phyloP scores from a whole-genome alignment of 2,329 filamentous ascomycete species.

The Claviceps sp. region DNA sequence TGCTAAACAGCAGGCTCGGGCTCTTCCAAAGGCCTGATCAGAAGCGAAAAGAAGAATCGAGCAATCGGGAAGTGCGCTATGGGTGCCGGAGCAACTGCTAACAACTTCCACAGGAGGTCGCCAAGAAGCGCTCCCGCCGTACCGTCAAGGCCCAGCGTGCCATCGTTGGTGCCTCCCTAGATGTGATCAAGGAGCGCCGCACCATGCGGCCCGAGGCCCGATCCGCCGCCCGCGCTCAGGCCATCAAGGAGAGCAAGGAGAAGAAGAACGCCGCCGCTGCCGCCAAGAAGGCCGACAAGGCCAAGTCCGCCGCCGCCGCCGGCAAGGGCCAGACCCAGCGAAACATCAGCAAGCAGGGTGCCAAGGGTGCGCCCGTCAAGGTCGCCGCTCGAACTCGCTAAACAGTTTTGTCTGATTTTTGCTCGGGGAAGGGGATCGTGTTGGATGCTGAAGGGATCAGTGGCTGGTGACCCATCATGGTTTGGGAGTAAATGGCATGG shows the following conservation, averaged over 20 bases:
- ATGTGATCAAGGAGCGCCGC: conserved; percentile 99
- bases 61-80: no score
- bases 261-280: conserved; percentile 83
- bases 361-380: conserved; percentile 82
- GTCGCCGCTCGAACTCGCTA: conserved; percentile 74
- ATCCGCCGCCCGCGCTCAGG: conserved; percentile 72
- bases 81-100: conserved; percentile 11
- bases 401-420: conserved; percentile 7
- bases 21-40: not conserved
- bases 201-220: conserved; percentile 90
- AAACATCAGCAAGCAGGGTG: conserved; percentile 92
- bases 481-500: no score
- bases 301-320: conserved; percentile 66
- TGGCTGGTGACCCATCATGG: no score
- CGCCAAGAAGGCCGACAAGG: conserved; percentile 99
- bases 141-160: conserved; percentile 98
- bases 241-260: conserved; percentile 97
- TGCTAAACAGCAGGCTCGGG: not conserved
- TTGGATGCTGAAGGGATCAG: no score
- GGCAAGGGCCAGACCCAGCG: conserved; percentile 66
- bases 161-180: conserved; percentile 97
- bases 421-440: not conserved
- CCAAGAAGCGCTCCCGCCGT: conserved; percentile 98
- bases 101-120: conserved; percentile 67
- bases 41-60: not conserved